A percentile compares a stretch with the other conserved stretches of the same genome.
Conservation (phyloP, 495 filamentous ascomycete species). For the Penicillium desertorum region DNA sequence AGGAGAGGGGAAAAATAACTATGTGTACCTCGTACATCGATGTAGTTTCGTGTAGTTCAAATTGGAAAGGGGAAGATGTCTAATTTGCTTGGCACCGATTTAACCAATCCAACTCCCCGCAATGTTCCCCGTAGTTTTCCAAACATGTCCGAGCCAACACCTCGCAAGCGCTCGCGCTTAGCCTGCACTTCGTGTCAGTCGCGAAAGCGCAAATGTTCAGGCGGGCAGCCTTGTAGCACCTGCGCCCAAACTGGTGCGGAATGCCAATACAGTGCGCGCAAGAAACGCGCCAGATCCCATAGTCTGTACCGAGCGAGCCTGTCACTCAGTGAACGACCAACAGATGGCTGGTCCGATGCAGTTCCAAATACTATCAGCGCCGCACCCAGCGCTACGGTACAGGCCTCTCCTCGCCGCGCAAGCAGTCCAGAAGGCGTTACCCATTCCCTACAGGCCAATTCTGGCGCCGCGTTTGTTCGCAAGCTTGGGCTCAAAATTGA, state of each 20-base stretch:
- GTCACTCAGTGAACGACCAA: slow-evolving; percentile 17
- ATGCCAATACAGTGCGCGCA: slow-evolving; percentile 48
- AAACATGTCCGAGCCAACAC: slow-evolving; percentile 35
- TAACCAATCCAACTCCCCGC: slow-evolving; percentile 6
- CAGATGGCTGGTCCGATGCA: slow-evolving; percentile 18
- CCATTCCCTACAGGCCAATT: slow-evolving; percentile 50
- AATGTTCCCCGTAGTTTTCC: slow-evolving; percentile 13
- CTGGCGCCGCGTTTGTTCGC: slow-evolving; percentile 55
- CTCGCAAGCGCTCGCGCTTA: slow-evolving; percentile 45
- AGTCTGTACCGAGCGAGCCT: slow-evolving; percentile 16
- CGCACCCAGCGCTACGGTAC: slow-evolving; percentile 12
- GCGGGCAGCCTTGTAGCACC: slow-evolving; percentile 50
- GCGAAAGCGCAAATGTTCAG: slow-evolving; percentile 57
- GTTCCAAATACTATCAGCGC: slow-evolving; percentile 2
- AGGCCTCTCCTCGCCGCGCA: slow-evolving; percentile 8
- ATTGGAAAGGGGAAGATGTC: slow-evolving; percentile 1
- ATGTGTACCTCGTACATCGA: neutral
- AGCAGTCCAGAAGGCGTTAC: slow-evolving; percentile 5
- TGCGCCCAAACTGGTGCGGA: slow-evolving; percentile 49
- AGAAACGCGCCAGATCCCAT: slow-evolving; percentile 29
- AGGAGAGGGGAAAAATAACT: neutral
- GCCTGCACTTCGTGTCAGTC: slow-evolving; percentile 53
- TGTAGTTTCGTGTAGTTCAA: neutral
- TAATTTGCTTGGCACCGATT: slow-evolving; percentile 14
- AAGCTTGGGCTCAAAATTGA: slow-evolving; percentile 53